These are phyloP conservation scores for Kalmusia sp. DNA, from an alignment of 2,329 filamentous ascomycete genomes.

Conservation along the genomic window DNA sequence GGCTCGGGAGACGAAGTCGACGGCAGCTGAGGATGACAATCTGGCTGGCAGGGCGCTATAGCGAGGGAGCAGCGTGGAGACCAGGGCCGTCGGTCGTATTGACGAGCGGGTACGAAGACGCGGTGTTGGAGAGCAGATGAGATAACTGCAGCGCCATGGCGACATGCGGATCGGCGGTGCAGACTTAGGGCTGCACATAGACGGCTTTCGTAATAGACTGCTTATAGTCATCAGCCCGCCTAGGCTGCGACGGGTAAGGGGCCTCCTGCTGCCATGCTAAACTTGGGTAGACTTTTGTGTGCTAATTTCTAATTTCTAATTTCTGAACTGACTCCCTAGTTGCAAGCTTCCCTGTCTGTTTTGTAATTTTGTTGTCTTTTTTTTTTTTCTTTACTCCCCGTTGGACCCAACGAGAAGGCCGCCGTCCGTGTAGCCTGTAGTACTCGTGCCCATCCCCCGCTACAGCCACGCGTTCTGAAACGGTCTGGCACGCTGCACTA, in stretches of 20 bases:
- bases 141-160: slow-evolving; percentile 2
- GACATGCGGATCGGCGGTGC: slow-evolving; percentile 3
- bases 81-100: too few species aligned
- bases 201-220: slow-evolving; percentile 31
- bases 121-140: slow-evolving; percentile 15
- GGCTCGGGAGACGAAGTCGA: slow-evolving; percentile 1
- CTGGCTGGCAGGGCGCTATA: too few species aligned
- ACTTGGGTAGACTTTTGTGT: slow-evolving; percentile 29
- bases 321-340: slow-evolving; percentile 28
- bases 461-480: slow-evolving; percentile 9
- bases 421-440: too few species aligned
- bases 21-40: too few species aligned
- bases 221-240: slow-evolving; percentile 30
- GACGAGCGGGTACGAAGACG: slow-evolving; percentile 12
- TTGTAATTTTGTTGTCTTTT: too few species aligned
- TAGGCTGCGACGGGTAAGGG: slow-evolving; percentile 31
- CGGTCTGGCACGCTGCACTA: slow-evolving; percentile 2
- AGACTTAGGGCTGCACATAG: slow-evolving; percentile 25
- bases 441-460: too few species aligned
- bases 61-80: too few species aligned
- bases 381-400: not conserved
- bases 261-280: slow-evolving; percentile 21
- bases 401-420: too few species aligned
- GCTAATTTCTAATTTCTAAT: slow-evolving; percentile 29
- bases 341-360: not conserved